Conservation (phyloP, 2,329 filamentous ascomycete genomes). For the Beauveria australis region DNA sequence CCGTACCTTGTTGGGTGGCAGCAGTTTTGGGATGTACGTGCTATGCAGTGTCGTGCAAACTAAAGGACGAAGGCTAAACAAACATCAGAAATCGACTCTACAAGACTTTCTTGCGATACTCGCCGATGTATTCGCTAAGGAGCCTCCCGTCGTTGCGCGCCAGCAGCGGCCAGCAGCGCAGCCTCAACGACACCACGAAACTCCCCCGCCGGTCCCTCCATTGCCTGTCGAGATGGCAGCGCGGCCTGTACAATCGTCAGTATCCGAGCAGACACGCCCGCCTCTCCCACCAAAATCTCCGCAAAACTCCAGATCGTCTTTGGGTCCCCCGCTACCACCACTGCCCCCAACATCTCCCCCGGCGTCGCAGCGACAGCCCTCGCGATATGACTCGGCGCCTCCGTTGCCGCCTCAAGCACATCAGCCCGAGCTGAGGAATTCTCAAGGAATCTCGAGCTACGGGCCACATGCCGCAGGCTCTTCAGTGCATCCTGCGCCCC, state of each 20-base stretch:
- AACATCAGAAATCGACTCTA: slow-evolving; percentile 65
- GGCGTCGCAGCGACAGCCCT: slow-evolving; percentile 18
- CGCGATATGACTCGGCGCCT: slow-evolving; percentile 40
- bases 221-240: slow-evolving; percentile 56
- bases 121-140: slow-evolving; percentile 83
- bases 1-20: slow-evolving; percentile 89
- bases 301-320: slow-evolving; percentile 18
- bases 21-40: slow-evolving; percentile 80
- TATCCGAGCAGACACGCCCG: slow-evolving; percentile 30
- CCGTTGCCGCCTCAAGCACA: slow-evolving; percentile 32
- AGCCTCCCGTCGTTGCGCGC: slow-evolving; percentile 80
- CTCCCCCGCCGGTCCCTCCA: slow-evolving; percentile 63
- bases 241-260: slow-evolving; percentile 28
- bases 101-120: slow-evolving; percentile 76
- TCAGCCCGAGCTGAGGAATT: slow-evolving; percentile 1
- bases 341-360: slow-evolving; percentile 18
- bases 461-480: neutral
- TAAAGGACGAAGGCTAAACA: slow-evolving; percentile 14
- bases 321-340: slow-evolving; percentile 22
- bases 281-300: slow-evolving; percentile 49
- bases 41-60: neutral
- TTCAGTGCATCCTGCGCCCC: slow-evolving; percentile 1
- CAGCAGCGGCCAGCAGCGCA: slow-evolving; percentile 41
- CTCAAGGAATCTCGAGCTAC: neutral
- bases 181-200: slow-evolving; percentile 24